Evolutionary conservation across 345 rosid genomes (phyloP).

Genomic region (Garcia nutans): DNA sequence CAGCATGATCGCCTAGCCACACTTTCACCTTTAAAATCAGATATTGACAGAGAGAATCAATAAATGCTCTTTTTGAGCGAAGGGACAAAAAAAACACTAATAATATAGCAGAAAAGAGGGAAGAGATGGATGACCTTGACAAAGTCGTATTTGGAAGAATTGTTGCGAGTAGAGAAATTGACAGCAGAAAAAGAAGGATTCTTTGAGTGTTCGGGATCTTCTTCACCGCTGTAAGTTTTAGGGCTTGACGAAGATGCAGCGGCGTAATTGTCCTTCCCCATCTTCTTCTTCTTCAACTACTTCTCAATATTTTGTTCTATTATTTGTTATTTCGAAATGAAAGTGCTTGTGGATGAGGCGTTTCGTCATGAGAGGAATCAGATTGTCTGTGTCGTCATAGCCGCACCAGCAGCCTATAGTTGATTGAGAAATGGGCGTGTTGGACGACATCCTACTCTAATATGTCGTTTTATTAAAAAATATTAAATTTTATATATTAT

Average conservation of each 20-base stretch:
- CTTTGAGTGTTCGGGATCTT: constrained; percentile 23
- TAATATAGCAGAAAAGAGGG: neutral
- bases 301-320: no score
- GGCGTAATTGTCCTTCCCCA: constrained; percentile 37
- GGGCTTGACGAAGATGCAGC: constrained; percentile 18
- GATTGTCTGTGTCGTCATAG: no score
- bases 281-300: neutral
- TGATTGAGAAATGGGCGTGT: no score
- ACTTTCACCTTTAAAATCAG: constrained; percentile 67
- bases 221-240: constrained; percentile 27
- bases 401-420: no score
- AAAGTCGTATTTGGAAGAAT: constrained; percentile 79
- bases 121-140: constrained; percentile 49
- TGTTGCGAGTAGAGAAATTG: constrained; percentile 62
- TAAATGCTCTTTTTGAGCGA: neutral
- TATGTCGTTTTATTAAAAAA: no score
- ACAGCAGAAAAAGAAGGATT: constrained; percentile 37
- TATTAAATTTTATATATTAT: no score
- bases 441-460: no score
- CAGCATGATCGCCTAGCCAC: constrained; percentile 95
- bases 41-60: neutral
- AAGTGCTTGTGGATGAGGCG: no score
- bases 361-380: no score
- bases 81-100: no score
- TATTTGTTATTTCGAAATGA: no score